These are phyloP conservation scores for Angomonas ambiguus DNA, from an alignment of 208 protist genomes.

Conservation along the genomic window DNA sequence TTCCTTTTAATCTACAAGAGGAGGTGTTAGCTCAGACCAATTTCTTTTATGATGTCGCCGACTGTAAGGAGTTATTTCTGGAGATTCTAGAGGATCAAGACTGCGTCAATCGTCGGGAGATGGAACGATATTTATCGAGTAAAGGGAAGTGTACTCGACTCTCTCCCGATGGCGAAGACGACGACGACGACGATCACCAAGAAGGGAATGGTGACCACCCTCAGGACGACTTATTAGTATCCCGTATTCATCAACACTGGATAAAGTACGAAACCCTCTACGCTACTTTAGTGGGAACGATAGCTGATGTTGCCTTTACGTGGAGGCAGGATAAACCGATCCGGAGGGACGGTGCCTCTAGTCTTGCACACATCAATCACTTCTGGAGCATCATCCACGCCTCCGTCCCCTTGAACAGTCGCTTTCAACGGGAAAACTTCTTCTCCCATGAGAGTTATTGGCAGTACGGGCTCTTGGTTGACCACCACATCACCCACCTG, in stretches of 20 bases:
- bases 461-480: slow-evolving; percentile 75
- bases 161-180: slow-evolving; percentile 13
- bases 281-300: slow-evolving; percentile 52
- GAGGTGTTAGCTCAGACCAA: slow-evolving; percentile 40
- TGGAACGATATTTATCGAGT: background rate
- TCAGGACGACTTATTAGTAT: background rate
- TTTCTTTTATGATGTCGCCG: slow-evolving; percentile 62
- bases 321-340: slow-evolving; percentile 18
- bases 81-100: slow-evolving; percentile 38
- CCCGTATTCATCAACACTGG: background rate
- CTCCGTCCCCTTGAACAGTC: slow-evolving; percentile 39
- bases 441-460: slow-evolving; percentile 46
- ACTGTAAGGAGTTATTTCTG: slow-evolving; percentile 30
- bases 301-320: slow-evolving; percentile 63
- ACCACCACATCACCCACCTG: slow-evolving; percentile 70
- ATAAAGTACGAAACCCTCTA: slow-evolving; percentile 23
- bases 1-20: slow-evolving; percentile 24
- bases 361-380: slow-evolving; percentile 15
- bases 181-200: slow-evolving; percentile 14
- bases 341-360: background rate
- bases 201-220: slow-evolving; percentile 6
- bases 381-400: slow-evolving; percentile 20
- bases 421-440: slow-evolving; percentile 59
- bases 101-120: background rate
- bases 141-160: background rate